Evolutionary conservation across 2,329 filamentous ascomycete species (phyloP), one percentile per base, ranked within the genome.

Genomic region (Penicillium capsulatum): DNA sequence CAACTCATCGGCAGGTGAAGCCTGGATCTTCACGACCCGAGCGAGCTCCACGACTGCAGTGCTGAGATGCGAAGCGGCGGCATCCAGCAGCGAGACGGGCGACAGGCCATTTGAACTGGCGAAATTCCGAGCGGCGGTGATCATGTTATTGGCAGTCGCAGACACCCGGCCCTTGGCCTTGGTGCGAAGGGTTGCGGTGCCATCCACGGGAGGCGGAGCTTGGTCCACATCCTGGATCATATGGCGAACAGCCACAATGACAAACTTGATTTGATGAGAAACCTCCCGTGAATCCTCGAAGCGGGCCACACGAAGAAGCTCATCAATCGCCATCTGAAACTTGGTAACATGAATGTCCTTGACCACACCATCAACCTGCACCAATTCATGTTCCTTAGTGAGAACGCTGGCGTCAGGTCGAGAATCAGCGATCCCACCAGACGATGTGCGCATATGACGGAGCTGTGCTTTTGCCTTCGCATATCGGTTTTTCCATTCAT

Each of bases 121-220:
- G 63, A 92, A 95, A 59, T 95, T 95, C 70, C 94, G 95, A 22
- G 87, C 84, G 1, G 91, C 88, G 2, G 91, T 97, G 57, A 97
- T 96, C 42, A 98, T 74, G 58, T 91, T 92, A 72, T 97, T 97
- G 34, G 92, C 90, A 1, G 91, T 94, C 2, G 84, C 84, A n/a
- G 89, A 94, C 3, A 97, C 84, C 42, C 84, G 83, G 34, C 79
- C 77, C 66, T 87, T 94, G 45, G 94, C 75, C 63, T 83, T 88
- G 17, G 74, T 70, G 49, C 81, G 80, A 47, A 83, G 72, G 48
- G 80, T 76, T 26, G 69, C 63, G 17, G 72, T 71, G 24, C 77
- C 77, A 17, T 79, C 76, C 24, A 67, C 74, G 2, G 72, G 65
- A 9, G 76, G 71, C 32, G 78, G 74, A 37, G 83, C 81, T 42